Percentiles rank a stretch among this genome's conserved stretches.
Conservation (phyloP, 2,329 filamentous ascomycete genomes). For the Aspergillus proliferans region DNA sequence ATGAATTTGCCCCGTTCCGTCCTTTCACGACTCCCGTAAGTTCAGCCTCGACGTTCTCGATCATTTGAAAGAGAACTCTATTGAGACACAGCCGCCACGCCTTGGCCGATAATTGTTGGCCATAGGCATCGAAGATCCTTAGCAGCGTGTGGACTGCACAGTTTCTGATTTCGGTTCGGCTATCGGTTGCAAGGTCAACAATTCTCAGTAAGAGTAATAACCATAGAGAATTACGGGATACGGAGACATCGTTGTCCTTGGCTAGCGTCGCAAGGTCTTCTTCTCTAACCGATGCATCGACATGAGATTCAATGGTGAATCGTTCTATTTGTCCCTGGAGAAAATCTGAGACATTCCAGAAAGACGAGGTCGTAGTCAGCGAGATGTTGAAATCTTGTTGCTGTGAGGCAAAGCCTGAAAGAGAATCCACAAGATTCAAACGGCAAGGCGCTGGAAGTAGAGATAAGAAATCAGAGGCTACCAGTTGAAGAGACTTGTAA, state of each 20-base stretch:
- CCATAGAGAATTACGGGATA: conserved; percentile 43
- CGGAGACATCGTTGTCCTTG: conserved; percentile 51
- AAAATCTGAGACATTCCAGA: conserved; percentile 92
- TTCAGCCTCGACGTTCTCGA: conserved; percentile 62
- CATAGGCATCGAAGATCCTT: conserved; percentile 86
- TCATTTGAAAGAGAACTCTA: conserved; percentile 70
- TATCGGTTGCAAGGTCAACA: conserved; percentile 36
- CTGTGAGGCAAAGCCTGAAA: conserved; percentile 85
- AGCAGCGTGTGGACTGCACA: conserved; percentile 83
- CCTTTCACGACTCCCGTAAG: conserved; percentile 12
- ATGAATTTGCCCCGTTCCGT: conserved; percentile 14
- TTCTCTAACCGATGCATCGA: conserved; percentile 47
- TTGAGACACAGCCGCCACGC: conserved; percentile 81
- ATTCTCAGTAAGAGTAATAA: conserved; percentile 33
- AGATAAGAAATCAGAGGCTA: conserved; percentile 88
- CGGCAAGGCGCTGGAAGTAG: conserved; percentile 66
- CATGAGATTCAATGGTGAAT: conserved; percentile 31
- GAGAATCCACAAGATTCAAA: conserved; percentile 72
- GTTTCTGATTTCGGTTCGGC: conserved; percentile 38
- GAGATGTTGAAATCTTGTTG: conserved; percentile 92
- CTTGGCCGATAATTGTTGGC: conserved; percentile 67
- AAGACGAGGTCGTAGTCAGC: conserved; percentile 87
- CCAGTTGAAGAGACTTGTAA: conserved; percentile 82
- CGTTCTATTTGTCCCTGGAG: conserved; percentile 50
- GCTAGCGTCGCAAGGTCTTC: conserved; percentile 54